These are phyloP conservation scores for Phytophthora cryptogea DNA, from an alignment of 352 stramenopile species.

Conservation along the genomic window DNA sequence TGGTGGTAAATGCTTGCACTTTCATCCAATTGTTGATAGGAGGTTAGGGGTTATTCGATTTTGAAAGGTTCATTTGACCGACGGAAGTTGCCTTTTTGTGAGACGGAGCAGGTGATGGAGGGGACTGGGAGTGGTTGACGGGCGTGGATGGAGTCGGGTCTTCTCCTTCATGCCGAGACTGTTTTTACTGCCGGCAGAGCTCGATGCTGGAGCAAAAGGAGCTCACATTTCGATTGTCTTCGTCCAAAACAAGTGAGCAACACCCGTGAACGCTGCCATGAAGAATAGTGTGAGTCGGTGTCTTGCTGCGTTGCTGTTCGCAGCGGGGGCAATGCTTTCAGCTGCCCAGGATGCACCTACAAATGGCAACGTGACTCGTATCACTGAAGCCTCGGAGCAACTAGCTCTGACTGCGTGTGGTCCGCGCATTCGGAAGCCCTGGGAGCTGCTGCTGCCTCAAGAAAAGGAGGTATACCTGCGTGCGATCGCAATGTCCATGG, in stretches of 20 bases:
- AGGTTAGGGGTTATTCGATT: slow-evolving; percentile 1
- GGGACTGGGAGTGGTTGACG: slow-evolving; percentile 11
- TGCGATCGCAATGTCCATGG: slow-evolving; percentile 75
- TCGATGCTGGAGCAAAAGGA: background rate
- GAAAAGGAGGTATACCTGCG: slow-evolving; percentile 82
- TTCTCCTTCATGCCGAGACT: slow-evolving; percentile 20
- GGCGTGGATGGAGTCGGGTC: slow-evolving; percentile 19
- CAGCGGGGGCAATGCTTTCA: background rate
- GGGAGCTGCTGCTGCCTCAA: slow-evolving; percentile 54
- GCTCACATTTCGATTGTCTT: slow-evolving; percentile 36
- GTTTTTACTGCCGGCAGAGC: slow-evolving; percentile 8
- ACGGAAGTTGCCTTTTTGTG: slow-evolving; percentile 21
- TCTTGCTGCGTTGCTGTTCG: slow-evolving; percentile 15
- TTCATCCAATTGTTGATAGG: slow-evolving; percentile 17
- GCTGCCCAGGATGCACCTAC: slow-evolving; percentile 24
- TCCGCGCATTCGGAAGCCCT: slow-evolving; percentile 77
- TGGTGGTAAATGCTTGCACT: slow-evolving; percentile 3
- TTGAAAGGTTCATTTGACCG: slow-evolving; percentile 7
- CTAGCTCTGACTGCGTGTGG: slow-evolving; percentile 44
- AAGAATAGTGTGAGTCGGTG: slow-evolving; percentile 14
- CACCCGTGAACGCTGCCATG: slow-evolving; percentile 11
- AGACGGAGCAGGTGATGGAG: slow-evolving; percentile 29
- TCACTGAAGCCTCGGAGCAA: slow-evolving; percentile 36
- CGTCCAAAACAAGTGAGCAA: slow-evolving; percentile 4
- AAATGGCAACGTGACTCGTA: background rate